phyloP scores from a whole-genome alignment of 2,329 filamentous ascomycete genomes.

The Aspergillus fijiensis region DNA sequence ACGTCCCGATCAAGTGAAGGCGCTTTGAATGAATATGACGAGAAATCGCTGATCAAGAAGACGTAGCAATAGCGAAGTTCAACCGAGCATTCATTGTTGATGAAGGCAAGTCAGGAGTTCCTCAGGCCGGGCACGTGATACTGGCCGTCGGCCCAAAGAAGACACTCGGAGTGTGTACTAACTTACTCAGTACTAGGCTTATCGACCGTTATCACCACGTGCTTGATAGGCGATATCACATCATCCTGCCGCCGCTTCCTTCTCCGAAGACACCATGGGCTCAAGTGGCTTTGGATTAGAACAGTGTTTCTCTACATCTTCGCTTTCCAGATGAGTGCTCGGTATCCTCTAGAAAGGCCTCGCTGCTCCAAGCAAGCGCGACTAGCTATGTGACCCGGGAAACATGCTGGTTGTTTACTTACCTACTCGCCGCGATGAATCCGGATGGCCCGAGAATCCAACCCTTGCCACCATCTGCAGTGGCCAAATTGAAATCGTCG shows the following conservation, averaged over 20 bases:
- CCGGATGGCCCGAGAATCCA: constrained; percentile 51
- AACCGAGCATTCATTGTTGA: background rate
- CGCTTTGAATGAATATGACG: background rate
- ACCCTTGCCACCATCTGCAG: constrained; percentile 67
- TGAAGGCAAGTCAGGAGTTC: constrained; percentile 5
- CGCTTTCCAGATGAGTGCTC: background rate
- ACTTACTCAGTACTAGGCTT: no score
- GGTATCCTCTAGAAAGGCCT: background rate
- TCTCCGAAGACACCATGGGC: no score
- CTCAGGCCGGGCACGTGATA: constrained; percentile 11
- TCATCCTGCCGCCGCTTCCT: no score
- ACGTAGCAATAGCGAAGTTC: background rate
- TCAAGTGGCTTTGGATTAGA: no score
- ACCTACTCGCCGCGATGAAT: constrained; percentile 23
- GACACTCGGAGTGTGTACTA: no score
- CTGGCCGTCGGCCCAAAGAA: constrained; percentile 6
- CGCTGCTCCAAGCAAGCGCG: background rate
- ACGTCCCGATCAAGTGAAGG: background rate
- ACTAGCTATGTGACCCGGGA: background rate
- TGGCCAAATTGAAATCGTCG: constrained; percentile 81
- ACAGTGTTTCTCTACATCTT: no score
- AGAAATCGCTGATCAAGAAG: background rate
- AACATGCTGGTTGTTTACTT: background rate
- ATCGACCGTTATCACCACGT: no score
- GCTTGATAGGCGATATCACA: no score